phyloP scores from a whole-genome alignment of 352 stramenopile species.

The Globisporangium camurandrum region DNA sequence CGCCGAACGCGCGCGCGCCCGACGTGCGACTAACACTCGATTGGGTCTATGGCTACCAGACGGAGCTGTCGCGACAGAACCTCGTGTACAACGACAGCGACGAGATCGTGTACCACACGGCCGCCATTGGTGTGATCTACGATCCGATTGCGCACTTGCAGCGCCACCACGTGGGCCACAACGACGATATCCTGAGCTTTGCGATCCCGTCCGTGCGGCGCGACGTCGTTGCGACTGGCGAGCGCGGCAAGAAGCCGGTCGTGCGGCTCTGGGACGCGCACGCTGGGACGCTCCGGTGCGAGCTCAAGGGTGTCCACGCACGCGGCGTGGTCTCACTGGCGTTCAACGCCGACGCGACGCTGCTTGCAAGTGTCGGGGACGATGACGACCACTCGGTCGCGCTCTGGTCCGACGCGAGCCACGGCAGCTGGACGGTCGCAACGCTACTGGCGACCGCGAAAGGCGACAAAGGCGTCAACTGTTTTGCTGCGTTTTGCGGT shows the following conservation, averaged over 20 bases:
- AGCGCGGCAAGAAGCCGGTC: slow-evolving; percentile 65
- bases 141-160: slow-evolving; percentile 66
- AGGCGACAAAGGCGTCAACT: slow-evolving; percentile 46
- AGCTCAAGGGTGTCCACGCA: slow-evolving; percentile 59
- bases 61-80: slow-evolving; percentile 69
- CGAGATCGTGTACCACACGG: slow-evolving; percentile 85
- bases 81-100: slow-evolving; percentile 60
- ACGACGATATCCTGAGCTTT: slow-evolving; percentile 86
- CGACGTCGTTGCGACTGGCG: slow-evolving; percentile 81
- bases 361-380: slow-evolving; percentile 61
- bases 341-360: slow-evolving; percentile 50
- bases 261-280: slow-evolving; percentile 83
- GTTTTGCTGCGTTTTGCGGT: slow-evolving; percentile 37
- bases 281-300: slow-evolving; percentile 50
- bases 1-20: slow-evolving; percentile 49
- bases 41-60: slow-evolving; percentile 83
- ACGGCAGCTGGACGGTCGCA: slow-evolving; percentile 52
- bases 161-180: slow-evolving; percentile 72
- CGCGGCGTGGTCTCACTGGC: slow-evolving; percentile 64
- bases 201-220: slow-evolving; percentile 42
- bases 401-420: slow-evolving; percentile 64
- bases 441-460: slow-evolving; percentile 39
- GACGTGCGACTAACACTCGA: slow-evolving; percentile 66
- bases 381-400: slow-evolving; percentile 81
- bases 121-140: slow-evolving; percentile 81